phyloP scores from a whole-genome alignment of 495 filamentous ascomycete genomes.

The Polyplosphaeria fusca region DNA sequence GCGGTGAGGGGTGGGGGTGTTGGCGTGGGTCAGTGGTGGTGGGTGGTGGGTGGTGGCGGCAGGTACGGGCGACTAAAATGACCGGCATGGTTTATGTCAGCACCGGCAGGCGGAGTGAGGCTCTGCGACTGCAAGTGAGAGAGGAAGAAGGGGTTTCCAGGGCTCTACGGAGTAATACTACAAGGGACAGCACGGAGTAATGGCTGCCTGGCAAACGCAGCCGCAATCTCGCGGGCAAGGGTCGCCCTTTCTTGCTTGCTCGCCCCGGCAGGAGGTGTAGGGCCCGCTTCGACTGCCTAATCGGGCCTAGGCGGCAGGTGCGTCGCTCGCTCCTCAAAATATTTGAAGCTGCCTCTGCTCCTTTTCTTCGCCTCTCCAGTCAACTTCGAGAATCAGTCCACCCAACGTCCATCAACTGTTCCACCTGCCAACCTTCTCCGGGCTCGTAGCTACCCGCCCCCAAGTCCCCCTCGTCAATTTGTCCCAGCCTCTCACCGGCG shows the following conservation, averaged over 20 bases:
- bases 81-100: neutral
- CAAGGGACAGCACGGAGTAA: no score
- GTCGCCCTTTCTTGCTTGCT: slow-evolving; percentile 9
- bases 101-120: neutral
- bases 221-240: neutral
- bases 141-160: no score
- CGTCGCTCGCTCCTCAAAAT: slow-evolving; percentile 5
- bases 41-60: neutral
- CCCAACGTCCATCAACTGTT: slow-evolving; percentile 31
- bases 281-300: slow-evolving; percentile 16
- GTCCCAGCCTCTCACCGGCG: slow-evolving; percentile 38
- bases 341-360: slow-evolving; percentile 25
- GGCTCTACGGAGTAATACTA: no score
- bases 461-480: slow-evolving; percentile 43
- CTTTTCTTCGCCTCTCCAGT: slow-evolving; percentile 34
- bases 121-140: no score
- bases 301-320: slow-evolving; percentile 5
- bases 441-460: slow-evolving; percentile 47
- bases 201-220: slow-evolving; percentile 6
- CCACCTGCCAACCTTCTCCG: slow-evolving; percentile 32
- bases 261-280: neutral
- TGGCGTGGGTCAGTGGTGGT: neutral
- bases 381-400: slow-evolving; percentile 31
- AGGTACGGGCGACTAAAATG: neutral
- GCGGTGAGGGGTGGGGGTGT: neutral